A percentile compares a stretch with the other conserved stretches of the same genome.
Evolutionary conservation across 2,329 filamentous ascomycete genomes (phyloP).

Genomic region (Penicillium janthinellum): DNA sequence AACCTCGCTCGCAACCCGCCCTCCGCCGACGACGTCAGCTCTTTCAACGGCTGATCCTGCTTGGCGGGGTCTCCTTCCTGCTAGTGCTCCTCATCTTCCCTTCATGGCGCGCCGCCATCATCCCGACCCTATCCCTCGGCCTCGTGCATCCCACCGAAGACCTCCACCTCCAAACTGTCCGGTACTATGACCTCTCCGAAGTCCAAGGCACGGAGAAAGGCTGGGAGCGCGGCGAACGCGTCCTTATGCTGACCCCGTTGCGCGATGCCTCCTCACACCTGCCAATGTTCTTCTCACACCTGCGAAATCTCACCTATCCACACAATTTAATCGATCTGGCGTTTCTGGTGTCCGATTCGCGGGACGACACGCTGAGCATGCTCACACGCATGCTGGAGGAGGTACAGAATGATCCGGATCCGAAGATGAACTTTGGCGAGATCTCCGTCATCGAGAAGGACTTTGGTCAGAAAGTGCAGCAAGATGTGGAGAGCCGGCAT

Average conservation of each 20-base stretch:
- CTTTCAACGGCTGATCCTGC: slow-evolving; percentile 65
- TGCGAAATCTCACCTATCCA: slow-evolving; percentile 94
- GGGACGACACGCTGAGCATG: slow-evolving; percentile 80
- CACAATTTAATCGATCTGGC: slow-evolving; percentile 95
- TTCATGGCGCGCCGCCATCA: slow-evolving; percentile 65
- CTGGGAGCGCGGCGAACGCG: slow-evolving; percentile 95
- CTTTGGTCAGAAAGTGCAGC: slow-evolving; percentile 96
- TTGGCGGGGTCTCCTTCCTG: slow-evolving; percentile 59
- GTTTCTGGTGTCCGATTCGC: slow-evolving; percentile 96
- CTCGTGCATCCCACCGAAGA: slow-evolving; percentile 68
- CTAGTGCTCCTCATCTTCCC: slow-evolving; percentile 73
- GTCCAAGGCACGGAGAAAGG: slow-evolving; percentile 88
- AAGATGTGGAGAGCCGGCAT: slow-evolving; percentile 96
- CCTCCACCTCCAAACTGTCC: slow-evolving; percentile 86
- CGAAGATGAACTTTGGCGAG: slow-evolving; percentile 84
- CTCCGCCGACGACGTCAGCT: slow-evolving; percentile 73
- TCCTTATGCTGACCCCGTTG: slow-evolving; percentile 90
- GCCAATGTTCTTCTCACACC: slow-evolving; percentile 97
- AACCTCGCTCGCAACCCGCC: slow-evolving; percentile 75
- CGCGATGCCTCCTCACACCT: slow-evolving; percentile 90
- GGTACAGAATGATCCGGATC: slow-evolving; percentile 77
- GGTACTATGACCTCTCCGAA: slow-evolving; percentile 93
- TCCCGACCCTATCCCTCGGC: slow-evolving; percentile 68
- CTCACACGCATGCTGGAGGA: slow-evolving; percentile 74
- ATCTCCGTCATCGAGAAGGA: slow-evolving; percentile 98